Conservation (phyloP, 148 eudicot species). For the Chenopodium berlandieri region DNA sequence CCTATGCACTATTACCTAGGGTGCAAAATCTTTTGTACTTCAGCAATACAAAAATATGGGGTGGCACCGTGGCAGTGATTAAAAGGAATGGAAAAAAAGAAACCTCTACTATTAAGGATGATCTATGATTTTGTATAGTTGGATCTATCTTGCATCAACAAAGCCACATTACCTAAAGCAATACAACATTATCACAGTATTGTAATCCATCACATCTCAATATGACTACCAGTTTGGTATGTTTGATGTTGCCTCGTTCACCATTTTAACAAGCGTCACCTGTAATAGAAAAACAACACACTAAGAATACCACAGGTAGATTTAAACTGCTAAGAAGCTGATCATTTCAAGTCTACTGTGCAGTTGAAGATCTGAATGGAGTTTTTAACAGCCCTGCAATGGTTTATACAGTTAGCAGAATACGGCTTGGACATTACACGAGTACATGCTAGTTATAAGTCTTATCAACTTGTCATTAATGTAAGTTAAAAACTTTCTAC, state of each 20-base stretch:
- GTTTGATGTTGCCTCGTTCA: conserved; percentile 87
- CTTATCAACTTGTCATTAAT: not conserved
- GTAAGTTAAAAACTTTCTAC: not conserved
- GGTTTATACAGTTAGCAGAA: not conserved
- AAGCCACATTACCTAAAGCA: not conserved
- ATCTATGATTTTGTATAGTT: conserved; percentile 11
- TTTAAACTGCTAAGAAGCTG: no score
- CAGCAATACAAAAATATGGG: not conserved
- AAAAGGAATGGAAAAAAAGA: not conserved
- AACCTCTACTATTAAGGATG: not conserved
- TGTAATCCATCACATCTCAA: not conserved
- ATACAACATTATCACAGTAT: not conserved
- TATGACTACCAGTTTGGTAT: conserved; percentile 78
- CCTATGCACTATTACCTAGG: not conserved
- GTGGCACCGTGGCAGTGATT: no score
- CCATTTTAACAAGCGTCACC: conserved; percentile 92
- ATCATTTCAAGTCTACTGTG: not conserved
- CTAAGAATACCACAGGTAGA: not conserved
- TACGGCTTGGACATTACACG: not conserved
- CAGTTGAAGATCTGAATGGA: not conserved
- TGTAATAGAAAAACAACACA: conserved; percentile 29
- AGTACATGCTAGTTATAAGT: no score
- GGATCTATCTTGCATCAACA: not conserved
- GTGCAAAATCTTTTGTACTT: not conserved
- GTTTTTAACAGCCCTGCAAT: not conserved